Base-by-base conservation (phyloP, 2,329 filamentous ascomycete genomes). In the Fusarium denticulatum region DNA sequence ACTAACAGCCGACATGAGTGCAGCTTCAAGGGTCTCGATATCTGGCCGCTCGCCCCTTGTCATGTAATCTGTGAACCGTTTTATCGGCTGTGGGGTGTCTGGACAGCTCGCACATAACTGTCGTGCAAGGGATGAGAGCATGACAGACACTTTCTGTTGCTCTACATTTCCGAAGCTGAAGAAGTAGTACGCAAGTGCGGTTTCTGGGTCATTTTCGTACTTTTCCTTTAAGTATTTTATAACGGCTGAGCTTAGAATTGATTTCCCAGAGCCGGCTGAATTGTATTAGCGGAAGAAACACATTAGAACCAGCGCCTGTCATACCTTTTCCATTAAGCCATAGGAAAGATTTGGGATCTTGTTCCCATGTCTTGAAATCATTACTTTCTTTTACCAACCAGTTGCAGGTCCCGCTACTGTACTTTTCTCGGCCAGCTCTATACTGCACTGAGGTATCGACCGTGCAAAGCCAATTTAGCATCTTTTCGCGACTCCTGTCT, bases 291-390 rank as follows among this genome's bases (percentile, higher is more conserved):
- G 11, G 1, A 18, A 3, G 16, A 3, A 43, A 6, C 3, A 13
- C 11, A 13, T 26, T 1, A 43, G 28, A 6, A 13, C 0, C 2
- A 2, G 6, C 7, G 1, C 16, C 7, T 4, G 7, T 18, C n/a
- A 43, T 13, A 24, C 42, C n/a, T 26, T 43, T 43, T 24, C 42
- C 42, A 26, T 26, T 43, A 0, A 43, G n/a, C n/a, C 42, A 43
- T 3, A 43, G 11, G 7, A 43, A 43, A 18, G n/a, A 18, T 0
- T 43, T 26, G 0, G 2, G 1, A 0, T 24, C 11, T 0, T 0
- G 5, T 18, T 43, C 4, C 42, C 15, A 24, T 1, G 0, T 24
- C n/a, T 4, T 8, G n/a, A 43, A 43, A 24, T 13, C 42, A 1
- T 9, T 0, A 0, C n/a, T 18, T 13, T 43, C n/a, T 4, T 43